Base-by-base conservation (phyloP, 2,329 filamentous ascomycete genomes). In the Bisporella sp. region DNA sequence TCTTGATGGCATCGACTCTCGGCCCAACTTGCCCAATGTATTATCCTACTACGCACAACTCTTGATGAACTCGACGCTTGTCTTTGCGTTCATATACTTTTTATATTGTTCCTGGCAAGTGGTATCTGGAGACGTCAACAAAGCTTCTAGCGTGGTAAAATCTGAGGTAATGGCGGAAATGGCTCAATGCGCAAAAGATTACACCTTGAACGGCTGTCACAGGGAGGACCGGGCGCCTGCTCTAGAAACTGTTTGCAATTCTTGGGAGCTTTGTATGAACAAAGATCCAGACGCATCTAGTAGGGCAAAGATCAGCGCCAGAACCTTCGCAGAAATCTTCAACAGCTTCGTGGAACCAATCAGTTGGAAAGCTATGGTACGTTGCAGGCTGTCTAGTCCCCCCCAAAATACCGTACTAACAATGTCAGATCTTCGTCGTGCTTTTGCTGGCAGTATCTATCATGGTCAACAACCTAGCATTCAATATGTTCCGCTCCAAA, bases 301-400 rank as follows among this genome's bases (percentile, higher is more conserved):
- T 58, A 77, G 85, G 37, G 85, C 92, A 41, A 85, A 84, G 61
- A 82, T 96, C 39, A 89, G 86, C 13, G 91, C 89, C 5, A 85
- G 88, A 63, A 93, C 91, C 30, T 87, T 96, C 64, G 92, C 92
- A 1, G 82, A 89, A 63, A 95, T 99, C 40, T 85, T 97, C 68
- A 96, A 97, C 66, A 85, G 86, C 62, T 96, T 97, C 66, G 84
- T 95, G 4, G 89, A 95, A 60, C 84, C 88, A 5, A 91, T 97
- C 68, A 89, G 86, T 56, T 85, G 89, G 68, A 96, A 96, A 68
- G 79, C 82, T 8, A 84, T 87, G 75, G 80, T 82, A 74, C 55
- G 71, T 67, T 31, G 21, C 33, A 30, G 67, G 5, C 12, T n/a
- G 32, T 29, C 8, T n/a, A 37, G 35, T 46, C 33, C 4, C 33